Conservation (phyloP, 192 early-diverging fungal genomes). For the Oehlia diaphana region DNA sequence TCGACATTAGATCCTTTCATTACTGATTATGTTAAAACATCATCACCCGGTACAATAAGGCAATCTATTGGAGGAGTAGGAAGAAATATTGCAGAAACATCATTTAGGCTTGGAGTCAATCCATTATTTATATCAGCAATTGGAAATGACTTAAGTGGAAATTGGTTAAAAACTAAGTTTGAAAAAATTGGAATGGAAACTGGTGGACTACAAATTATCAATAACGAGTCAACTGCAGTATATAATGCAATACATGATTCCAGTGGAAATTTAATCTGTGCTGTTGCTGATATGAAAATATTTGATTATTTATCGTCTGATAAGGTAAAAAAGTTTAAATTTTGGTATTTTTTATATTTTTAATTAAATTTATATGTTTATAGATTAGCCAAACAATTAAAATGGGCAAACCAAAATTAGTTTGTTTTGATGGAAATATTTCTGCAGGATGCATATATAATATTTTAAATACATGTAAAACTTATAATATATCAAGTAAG, state of each 20-base stretch:
- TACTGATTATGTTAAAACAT: slow-evolving; percentile 51
- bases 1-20: not conserved
- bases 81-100: slow-evolving; percentile 87
- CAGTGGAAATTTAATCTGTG: slow-evolving; percentile 72
- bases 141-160: slow-evolving; percentile 71
- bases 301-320: slow-evolving; percentile 52
- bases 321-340: slow-evolving; percentile 33
- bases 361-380: slow-evolving; percentile 17
- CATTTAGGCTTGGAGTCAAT: slow-evolving; percentile 59
- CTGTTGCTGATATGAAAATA: slow-evolving; percentile 93
- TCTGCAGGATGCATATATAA: slow-evolving; percentile 42
- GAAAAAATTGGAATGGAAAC: slow-evolving; percentile 56
- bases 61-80: slow-evolving; percentile 87
- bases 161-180: slow-evolving; percentile 55
- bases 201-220: slow-evolving; percentile 33
- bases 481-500: slow-evolving; percentile 47
- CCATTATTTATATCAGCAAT: slow-evolving; percentile 67
- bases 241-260: slow-evolving; percentile 79
- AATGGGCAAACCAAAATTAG: slow-evolving; percentile 44
- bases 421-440: slow-evolving; percentile 80
- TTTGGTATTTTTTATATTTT: not conserved
- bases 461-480: slow-evolving; percentile 44
- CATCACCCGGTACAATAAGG: slow-evolving; percentile 67
- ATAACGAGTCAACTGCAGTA: slow-evolving; percentile 61
- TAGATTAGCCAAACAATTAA: slow-evolving; percentile 40